Percentiles rank a stretch among this genome's conserved stretches.
phyloP scores from a whole-genome alignment of 106 monocot genomes.

The Dendrobium officinale region DNA sequence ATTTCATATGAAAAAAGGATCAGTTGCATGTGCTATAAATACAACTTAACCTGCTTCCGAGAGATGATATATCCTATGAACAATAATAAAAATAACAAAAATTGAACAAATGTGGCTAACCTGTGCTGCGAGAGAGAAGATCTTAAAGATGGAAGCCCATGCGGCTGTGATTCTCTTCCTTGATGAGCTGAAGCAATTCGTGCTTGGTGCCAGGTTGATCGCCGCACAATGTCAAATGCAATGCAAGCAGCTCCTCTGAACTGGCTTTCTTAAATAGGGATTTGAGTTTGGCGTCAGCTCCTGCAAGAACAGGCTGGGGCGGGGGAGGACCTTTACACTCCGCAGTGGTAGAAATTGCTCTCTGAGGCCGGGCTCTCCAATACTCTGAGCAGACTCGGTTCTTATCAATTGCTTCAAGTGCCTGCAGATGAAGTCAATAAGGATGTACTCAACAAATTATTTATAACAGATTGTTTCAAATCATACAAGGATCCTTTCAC shows the following conservation, averaged over 20 bases:
- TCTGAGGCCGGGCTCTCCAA: background rate
- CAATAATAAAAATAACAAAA: background rate
- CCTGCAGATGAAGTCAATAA: background rate
- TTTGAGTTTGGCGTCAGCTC: background rate
- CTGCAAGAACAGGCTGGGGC: background rate
- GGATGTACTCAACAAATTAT: too few relatives aligned
- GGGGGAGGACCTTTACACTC: background rate
- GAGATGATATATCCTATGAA: background rate
- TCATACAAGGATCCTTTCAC: too few relatives aligned
- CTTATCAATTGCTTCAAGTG: background rate
- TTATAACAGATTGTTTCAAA: too few relatives aligned
- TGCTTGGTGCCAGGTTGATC: background rate
- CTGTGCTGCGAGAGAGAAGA: background rate
- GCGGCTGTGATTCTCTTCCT: conserved; percentile 2
- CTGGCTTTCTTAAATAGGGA: background rate
- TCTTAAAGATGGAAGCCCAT: background rate
- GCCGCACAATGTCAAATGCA: background rate
- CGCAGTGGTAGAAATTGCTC: background rate
- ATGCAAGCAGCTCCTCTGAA: conserved; percentile 2
- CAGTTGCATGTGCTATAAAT: background rate
- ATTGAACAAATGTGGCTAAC: conserved; percentile 7
- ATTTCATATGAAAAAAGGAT: background rate
- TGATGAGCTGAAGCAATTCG: conserved; percentile 5
- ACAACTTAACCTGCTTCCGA: background rate
- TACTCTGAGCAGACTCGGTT: background rate